phyloP scores from a whole-genome alignment of 257 asterid genomes.

The Ballota nigra region DNA sequence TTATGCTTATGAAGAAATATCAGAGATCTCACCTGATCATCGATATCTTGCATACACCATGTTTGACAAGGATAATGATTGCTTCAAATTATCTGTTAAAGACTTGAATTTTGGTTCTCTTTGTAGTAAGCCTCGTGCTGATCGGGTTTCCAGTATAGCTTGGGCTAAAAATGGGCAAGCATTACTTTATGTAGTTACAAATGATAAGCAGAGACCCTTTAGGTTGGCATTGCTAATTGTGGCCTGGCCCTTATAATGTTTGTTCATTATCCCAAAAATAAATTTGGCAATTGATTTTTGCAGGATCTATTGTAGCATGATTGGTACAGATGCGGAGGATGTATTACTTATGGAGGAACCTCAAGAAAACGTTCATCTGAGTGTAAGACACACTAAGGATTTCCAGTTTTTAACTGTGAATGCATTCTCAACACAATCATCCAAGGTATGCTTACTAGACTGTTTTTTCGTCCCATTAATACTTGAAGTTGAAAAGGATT shows the following conservation, averaged over 20 bases:
- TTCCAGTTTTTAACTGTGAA: conserved; percentile 63
- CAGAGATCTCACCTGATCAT: conserved; percentile 95
- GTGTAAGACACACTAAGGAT: conserved; percentile 77
- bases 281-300: conserved; percentile 27
- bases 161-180: conserved; percentile 94
- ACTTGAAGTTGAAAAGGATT: conserved; percentile 17
- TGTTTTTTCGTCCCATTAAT: conserved; percentile 16
- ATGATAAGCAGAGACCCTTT: conserved; percentile 79
- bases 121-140: conserved; percentile 74
- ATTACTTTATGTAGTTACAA: conserved; percentile 73
- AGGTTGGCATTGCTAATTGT: conserved; percentile 49
- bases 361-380: conserved; percentile 57
- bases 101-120: conserved; percentile 85
- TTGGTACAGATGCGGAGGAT: conserved; percentile 69
- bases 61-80: conserved; percentile 87
- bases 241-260: neutral
- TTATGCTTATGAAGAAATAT: conserved; percentile 83
- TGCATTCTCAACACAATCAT: conserved; percentile 60
- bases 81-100: conserved; percentile 66
- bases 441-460: conserved; percentile 61
- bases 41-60: conserved; percentile 90
- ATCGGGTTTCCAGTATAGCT: conserved; percentile 77
- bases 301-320: conserved; percentile 79
- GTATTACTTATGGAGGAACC: conserved; percentile 75
- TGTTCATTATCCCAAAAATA: conserved; percentile 6